These are phyloP conservation scores for Petunia secreta DNA, from an alignment of 257 asterid species.

Conservation along the genomic window DNA sequence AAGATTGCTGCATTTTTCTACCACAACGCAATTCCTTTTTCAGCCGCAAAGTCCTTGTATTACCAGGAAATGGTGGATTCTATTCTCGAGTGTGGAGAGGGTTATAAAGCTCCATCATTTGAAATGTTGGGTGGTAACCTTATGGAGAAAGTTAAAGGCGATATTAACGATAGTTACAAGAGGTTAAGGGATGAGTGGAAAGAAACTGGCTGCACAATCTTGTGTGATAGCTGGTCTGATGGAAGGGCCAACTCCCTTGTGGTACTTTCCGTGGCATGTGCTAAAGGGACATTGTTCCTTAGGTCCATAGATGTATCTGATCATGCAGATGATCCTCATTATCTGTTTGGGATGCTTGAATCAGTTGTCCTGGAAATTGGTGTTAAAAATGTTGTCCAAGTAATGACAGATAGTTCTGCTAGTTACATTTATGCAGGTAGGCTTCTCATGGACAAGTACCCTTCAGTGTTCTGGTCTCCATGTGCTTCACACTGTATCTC, in stretches of 20 bases:
- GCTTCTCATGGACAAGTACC: constrained; percentile 50
- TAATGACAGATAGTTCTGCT: constrained; percentile 40
- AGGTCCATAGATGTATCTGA: constrained; percentile 43
- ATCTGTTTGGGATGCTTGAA: constrained; percentile 44
- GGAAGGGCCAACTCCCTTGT: constrained; percentile 37
- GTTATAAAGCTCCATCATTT: constrained; percentile 44
- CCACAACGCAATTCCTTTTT: constrained; percentile 47
- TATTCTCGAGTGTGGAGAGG: constrained; percentile 46
- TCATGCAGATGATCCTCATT: constrained; percentile 43
- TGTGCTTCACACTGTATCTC: constrained; percentile 47
- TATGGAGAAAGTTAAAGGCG: constrained; percentile 40
- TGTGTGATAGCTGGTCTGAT: constrained; percentile 49
- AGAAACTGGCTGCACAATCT: constrained; percentile 47
- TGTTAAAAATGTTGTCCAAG: constrained; percentile 42
- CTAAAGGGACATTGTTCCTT: constrained; percentile 48
- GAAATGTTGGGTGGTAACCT: constrained; percentile 38
- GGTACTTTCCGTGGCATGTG: constrained; percentile 44
- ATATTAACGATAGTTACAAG: constrained; percentile 32
- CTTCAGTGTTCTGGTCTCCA: constrained; percentile 52
- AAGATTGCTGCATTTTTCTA: constrained; percentile 51
- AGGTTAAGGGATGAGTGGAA: constrained; percentile 44
- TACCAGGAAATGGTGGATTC: constrained; percentile 49
- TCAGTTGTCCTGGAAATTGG: constrained; percentile 49
- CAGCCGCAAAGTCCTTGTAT: constrained; percentile 41
- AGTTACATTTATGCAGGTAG: constrained; percentile 42